These are phyloP conservation scores for Macrophomina pseudophaseolina DNA, from an alignment of 2,329 filamentous ascomycete species.

Conservation along the genomic window DNA sequence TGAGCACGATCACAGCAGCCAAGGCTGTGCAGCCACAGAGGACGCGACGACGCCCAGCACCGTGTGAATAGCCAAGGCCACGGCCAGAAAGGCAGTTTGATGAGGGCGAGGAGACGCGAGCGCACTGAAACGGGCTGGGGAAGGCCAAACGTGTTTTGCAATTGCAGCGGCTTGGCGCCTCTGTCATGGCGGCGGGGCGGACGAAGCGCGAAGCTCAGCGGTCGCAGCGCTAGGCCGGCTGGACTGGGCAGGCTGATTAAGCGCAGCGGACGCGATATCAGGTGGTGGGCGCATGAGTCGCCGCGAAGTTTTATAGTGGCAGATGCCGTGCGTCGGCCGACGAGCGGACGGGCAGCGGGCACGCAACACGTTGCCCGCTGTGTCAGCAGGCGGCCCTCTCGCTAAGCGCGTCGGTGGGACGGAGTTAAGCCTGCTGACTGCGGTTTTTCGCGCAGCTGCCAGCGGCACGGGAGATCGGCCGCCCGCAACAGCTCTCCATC, in stretches of 20 bases:
- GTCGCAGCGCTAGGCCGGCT: not conserved
- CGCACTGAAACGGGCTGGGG: not conserved
- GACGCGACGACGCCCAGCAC: constrained; percentile 18
- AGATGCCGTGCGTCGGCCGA: constrained; percentile 20
- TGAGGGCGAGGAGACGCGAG: not conserved
- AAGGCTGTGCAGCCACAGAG: not conserved
- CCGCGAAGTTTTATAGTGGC: constrained; percentile 21
- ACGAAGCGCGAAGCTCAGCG: not conserved
- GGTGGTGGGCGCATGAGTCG: constrained; percentile 16
- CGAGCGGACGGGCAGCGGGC: not conserved
- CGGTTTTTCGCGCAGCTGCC: not conserved
- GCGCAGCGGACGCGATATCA: constrained; percentile 11
- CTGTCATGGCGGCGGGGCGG: not conserved
- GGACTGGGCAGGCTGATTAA: constrained; percentile 19
- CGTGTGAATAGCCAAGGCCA: not conserved
- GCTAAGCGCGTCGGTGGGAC: constrained; percentile 16
- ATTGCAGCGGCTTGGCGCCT: not conserved
- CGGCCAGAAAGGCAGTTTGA: constrained; percentile 8
- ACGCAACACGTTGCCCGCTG: not conserved
- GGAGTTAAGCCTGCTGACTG: constrained; percentile 21
- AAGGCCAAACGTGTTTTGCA: not conserved
- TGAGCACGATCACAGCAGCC: not conserved
- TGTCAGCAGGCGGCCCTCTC: constrained; percentile 16
- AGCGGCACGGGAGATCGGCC: constrained; percentile 22
- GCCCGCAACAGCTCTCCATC: constrained; percentile 14